Evolutionary conservation across 2,329 filamentous ascomycete species (phyloP).

Genomic region (Botrytis medusae): DNA sequence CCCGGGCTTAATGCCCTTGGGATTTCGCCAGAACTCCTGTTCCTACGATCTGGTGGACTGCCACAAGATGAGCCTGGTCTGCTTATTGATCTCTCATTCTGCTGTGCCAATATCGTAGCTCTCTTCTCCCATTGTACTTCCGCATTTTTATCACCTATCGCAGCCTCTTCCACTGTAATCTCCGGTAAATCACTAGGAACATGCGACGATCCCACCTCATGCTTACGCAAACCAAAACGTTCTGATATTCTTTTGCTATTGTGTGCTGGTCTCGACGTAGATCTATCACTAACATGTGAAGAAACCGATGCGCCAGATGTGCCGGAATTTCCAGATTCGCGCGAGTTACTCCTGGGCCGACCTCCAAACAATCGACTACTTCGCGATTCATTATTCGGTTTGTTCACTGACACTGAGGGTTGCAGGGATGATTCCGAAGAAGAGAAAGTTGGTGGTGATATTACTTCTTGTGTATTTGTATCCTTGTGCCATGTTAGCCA

Average conservation of each 20-base stretch:
- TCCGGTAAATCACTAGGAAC: constrained; percentile 79
- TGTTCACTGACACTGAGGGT: constrained; percentile 22
- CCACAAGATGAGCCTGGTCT: constrained; percentile 45
- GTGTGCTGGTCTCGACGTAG: neutral
- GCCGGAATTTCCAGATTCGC: constrained; percentile 46
- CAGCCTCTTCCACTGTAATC: constrained; percentile 50
- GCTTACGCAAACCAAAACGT: constrained; percentile 65
- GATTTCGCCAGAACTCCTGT: constrained; percentile 25
- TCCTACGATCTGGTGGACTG: constrained; percentile 26
- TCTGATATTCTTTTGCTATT: constrained; percentile 58
- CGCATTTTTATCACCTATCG: constrained; percentile 46
- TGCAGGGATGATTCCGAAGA: constrained; percentile 41
- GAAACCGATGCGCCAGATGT: constrained; percentile 29
- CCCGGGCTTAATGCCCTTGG: constrained; percentile 16
- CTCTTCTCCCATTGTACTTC: constrained; percentile 89
- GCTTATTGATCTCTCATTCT: constrained; percentile 48
- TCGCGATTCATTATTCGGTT: constrained; percentile 31
- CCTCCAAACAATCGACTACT: constrained; percentile 39
- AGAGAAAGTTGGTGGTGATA: constrained; percentile 62
- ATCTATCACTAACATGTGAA: constrained; percentile 25
- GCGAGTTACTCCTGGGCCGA: constrained; percentile 45
- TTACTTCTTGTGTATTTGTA: constrained; percentile 75
- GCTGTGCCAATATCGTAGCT: constrained; percentile 80
- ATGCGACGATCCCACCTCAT: constrained; percentile 63
- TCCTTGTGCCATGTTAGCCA: constrained; percentile 46